phyloP scores from a whole-genome alignment of 2,329 filamentous ascomycete genomes.

The Ramichloridium luteum region DNA sequence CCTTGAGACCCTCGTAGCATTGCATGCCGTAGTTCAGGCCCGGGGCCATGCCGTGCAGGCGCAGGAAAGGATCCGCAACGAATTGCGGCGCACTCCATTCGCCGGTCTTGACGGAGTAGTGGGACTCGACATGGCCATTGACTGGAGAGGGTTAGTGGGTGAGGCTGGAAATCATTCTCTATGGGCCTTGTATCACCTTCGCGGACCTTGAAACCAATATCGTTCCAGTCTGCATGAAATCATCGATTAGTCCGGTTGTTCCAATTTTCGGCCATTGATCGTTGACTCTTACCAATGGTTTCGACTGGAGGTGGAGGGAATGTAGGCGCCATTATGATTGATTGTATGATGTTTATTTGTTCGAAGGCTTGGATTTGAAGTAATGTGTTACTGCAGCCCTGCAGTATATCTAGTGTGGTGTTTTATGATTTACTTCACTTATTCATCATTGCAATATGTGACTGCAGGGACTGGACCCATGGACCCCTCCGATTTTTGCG shows the following conservation, averaged over 20 bases:
- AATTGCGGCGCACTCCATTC: slow-evolving; percentile 70
- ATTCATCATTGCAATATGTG: no score
- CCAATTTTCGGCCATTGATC: not conserved
- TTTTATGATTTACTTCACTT: no score
- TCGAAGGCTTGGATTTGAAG: no score
- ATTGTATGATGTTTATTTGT: not conserved
- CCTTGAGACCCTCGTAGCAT: slow-evolving; percentile 96
- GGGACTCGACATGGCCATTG: slow-evolving; percentile 85
- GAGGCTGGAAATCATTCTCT: not conserved
- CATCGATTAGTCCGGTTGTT: slow-evolving; percentile 6
- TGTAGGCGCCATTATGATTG: slow-evolving; percentile 19
- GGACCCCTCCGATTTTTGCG: no score
- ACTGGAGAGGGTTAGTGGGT: slow-evolving; percentile 40
- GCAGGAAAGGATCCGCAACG: slow-evolving; percentile 70
- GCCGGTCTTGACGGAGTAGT: slow-evolving; percentile 61
- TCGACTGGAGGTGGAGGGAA: slow-evolving; percentile 69
- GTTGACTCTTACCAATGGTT: slow-evolving; percentile 48
- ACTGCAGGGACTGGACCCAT: no score
- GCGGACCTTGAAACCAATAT: slow-evolving; percentile 83
- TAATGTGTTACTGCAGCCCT: no score
- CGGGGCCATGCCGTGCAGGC: slow-evolving; percentile 88
- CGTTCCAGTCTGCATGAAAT: slow-evolving; percentile 63
- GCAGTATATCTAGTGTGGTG: no score
- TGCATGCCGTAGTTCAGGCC: slow-evolving; percentile 96
- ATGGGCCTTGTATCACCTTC: slow-evolving; percentile 50